Evolutionary conservation across 2,329 filamentous ascomycete species (phyloP).

Genomic region (Pseudogymnoascus sp.): DNA sequence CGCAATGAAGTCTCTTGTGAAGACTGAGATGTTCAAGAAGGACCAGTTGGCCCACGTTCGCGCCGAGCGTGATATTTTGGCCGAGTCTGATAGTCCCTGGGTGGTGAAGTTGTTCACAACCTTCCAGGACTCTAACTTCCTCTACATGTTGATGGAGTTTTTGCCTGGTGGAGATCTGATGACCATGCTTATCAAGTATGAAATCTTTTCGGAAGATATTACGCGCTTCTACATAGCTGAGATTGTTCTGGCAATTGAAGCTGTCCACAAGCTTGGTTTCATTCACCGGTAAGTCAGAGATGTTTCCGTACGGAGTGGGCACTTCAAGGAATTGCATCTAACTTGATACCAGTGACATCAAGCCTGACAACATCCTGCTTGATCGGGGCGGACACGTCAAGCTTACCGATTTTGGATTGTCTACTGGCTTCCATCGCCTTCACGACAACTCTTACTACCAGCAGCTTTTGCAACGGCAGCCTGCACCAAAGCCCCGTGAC

Average conservation of each 20-base stretch:
- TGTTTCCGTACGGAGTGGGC: background rate
- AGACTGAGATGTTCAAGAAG: conserved; percentile 99
- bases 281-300: conserved; percentile 74
- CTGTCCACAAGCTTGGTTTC: conserved; percentile 95
- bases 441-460: conserved; percentile 99
- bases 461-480: conserved; percentile 83
- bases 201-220: conserved; percentile 98
- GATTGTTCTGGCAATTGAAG: conserved; percentile 95
- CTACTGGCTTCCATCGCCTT: conserved; percentile 94
- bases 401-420: conserved; percentile 94
- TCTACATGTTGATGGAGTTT: conserved; percentile 99
- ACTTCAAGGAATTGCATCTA: background rate
- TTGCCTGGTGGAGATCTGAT: conserved; percentile 95
- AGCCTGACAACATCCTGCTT: conserved; percentile 95
- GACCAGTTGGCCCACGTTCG: conserved; percentile 96
- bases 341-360: conserved; percentile 69
- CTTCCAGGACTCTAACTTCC: conserved; percentile 91
- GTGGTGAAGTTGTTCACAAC: conserved; percentile 97
- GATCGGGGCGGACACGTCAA: conserved; percentile 96
- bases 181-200: conserved; percentile 99
- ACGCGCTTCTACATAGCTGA: conserved; percentile 99
- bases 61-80: conserved; percentile 93
- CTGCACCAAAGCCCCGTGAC: conserved; percentile 67
- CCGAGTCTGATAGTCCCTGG: conserved; percentile 99
- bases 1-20: conserved; percentile 95